A percentile compares a stretch with the other conserved stretches of the same genome.
These are phyloP conservation scores for Rhizopogon rudus DNA, from an alignment of 768 basidiomycete species.

Conservation along the genomic window DNA sequence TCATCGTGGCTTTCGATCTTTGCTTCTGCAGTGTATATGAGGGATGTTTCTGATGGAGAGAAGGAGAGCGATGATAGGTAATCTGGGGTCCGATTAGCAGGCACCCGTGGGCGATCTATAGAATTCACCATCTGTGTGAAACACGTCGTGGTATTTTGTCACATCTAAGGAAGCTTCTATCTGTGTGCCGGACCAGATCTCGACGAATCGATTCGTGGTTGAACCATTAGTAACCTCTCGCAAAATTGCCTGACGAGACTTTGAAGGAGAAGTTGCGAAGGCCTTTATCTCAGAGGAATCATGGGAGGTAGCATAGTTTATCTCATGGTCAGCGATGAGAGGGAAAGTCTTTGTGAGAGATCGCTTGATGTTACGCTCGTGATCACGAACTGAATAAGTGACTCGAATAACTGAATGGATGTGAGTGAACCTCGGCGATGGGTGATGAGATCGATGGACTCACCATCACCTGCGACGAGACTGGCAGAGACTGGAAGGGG, in stretches of 20 bases:
- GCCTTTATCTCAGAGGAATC: slow-evolving; percentile 33
- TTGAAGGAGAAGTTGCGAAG: slow-evolving; percentile 38
- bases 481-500: slow-evolving; percentile 32
- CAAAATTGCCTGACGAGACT: slow-evolving; percentile 40
- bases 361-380: slow-evolving; percentile 44
- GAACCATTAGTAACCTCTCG: slow-evolving; percentile 25
- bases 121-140: slow-evolving; percentile 55
- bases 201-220: slow-evolving; percentile 46
- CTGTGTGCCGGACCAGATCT: slow-evolving; percentile 48
- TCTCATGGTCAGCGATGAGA: background rate
- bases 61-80: slow-evolving; percentile 48
- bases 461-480: slow-evolving; percentile 19
- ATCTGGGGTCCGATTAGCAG: slow-evolving; percentile 33
- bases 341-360: slow-evolving; percentile 35
- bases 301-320: slow-evolving; percentile 8
- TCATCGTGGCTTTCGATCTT: slow-evolving; percentile 21
- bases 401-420: slow-evolving; percentile 34
- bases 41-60: slow-evolving; percentile 42
- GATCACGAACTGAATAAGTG: slow-evolving; percentile 44
- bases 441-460: background rate
- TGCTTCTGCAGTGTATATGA: slow-evolving; percentile 61
- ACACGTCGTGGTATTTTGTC: slow-evolving; percentile 51
- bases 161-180: slow-evolving; percentile 50
- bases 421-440: background rate
- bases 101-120: background rate